Evolutionary conservation across 345 rosid species (phyloP).

Genomic region (Fremontodendron californicum): DNA sequence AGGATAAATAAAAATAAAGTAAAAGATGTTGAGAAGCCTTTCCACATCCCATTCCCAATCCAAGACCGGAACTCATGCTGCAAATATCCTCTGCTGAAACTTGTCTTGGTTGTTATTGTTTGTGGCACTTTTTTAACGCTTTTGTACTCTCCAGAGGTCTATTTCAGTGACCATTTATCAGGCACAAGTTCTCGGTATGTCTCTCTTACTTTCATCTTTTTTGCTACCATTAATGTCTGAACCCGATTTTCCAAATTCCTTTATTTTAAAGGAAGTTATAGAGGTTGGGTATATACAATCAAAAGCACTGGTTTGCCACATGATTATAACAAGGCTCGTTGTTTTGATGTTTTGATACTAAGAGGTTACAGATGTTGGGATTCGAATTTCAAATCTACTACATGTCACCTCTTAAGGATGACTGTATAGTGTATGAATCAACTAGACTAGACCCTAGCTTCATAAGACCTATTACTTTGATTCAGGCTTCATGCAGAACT

Average conservation of each 20-base stretch:
- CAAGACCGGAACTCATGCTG: slow-evolving; percentile 54
- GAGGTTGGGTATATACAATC: neutral
- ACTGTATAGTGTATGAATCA: too few relatives aligned
- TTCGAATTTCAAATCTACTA: too few relatives aligned
- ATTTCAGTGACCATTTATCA: slow-evolving; percentile 35
- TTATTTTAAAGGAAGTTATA: neutral
- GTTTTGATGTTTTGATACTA: too few relatives aligned
- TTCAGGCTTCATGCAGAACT: too few relatives aligned
- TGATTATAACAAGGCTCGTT: too few relatives aligned
- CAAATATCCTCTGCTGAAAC: slow-evolving; percentile 56
- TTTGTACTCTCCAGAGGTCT: slow-evolving; percentile 49
- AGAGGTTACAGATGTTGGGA: neutral
- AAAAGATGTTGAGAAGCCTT: slow-evolving; percentile 46
- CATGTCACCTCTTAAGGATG: too few relatives aligned
- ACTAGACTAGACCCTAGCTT: too few relatives aligned
- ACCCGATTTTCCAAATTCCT: neutral
- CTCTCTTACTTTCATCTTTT: neutral
- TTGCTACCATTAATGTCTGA: neutral
- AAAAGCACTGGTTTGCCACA: neutral
- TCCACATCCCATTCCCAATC: slow-evolving; percentile 39
- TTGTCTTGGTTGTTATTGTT: slow-evolving; percentile 50
- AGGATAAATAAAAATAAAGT: slow-evolving; percentile 47
- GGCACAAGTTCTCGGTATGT: slow-evolving; percentile 34
- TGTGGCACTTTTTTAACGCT: slow-evolving; percentile 54
- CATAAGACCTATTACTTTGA: too few relatives aligned